Evolutionary conservation across 192 early-diverging fungal genomes (phyloP).

Genomic region (Mortierella claussenii): DNA sequence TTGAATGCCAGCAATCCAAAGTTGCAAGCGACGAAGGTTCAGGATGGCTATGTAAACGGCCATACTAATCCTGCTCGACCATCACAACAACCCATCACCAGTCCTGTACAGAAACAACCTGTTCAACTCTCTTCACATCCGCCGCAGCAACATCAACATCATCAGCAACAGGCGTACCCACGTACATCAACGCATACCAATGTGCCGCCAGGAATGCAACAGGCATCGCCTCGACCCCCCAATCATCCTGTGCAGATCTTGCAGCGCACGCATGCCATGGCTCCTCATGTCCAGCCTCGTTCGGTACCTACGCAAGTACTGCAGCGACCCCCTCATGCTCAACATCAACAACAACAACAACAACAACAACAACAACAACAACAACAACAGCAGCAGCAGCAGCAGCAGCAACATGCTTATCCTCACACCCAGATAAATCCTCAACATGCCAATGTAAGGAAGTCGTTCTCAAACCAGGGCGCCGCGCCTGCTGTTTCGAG

Average conservation of each 20-base stretch:
- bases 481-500: conserved; percentile 18
- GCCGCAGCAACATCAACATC: conserved; percentile 8
- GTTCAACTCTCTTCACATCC: neutral
- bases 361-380: too few relatives aligned
- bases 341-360: neutral
- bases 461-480: conserved; percentile 31
- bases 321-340: conserved; percentile 34
- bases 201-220: conserved; percentile 15
- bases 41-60: conserved; percentile 17
- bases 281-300: conserved; percentile 37
- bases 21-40: neutral
- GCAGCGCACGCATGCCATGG: conserved; percentile 33
- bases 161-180: conserved; percentile 6
- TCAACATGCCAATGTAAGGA: conserved; percentile 2
- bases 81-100: conserved; percentile 9
- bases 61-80: conserved; percentile 5
- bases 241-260: conserved; percentile 51
- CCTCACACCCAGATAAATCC: neutral
- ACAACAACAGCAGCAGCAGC: too few relatives aligned
- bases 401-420: too few relatives aligned
- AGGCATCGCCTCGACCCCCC: conserved; percentile 6
- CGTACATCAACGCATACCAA: conserved; percentile 3
- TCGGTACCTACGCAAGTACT: conserved; percentile 46
- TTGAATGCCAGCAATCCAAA: neutral
- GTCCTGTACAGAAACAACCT: neutral